These are phyloP conservation scores for Naganishia liquefaciens DNA, from an alignment of 1,284 basidiomycete genomes.

Conservation along the genomic window DNA sequence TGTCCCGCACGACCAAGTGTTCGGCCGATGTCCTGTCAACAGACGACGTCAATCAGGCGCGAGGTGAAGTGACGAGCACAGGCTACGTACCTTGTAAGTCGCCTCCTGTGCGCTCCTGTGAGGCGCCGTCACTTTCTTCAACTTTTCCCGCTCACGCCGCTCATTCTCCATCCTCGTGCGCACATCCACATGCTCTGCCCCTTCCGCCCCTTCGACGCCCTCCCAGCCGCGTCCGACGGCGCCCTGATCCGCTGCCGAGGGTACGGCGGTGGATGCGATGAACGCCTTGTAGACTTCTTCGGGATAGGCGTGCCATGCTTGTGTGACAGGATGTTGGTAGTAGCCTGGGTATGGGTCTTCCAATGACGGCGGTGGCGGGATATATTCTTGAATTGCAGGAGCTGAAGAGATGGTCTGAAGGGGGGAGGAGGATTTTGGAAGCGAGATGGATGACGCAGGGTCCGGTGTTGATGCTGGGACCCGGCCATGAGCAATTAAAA, in stretches of 20 bases:
- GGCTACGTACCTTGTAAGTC: constrained; percentile 46
- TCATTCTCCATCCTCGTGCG: constrained; percentile 41
- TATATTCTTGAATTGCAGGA: constrained; percentile 59
- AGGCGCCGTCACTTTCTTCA: constrained; percentile 40
- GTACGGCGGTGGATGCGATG: constrained; percentile 40
- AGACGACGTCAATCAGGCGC: background rate
- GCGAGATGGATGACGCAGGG: constrained; percentile 32
- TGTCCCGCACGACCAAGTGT: constrained; percentile 51
- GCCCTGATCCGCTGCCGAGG: constrained; percentile 34
- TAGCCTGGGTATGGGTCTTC: constrained; percentile 83
- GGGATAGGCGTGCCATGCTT: constrained; percentile 73
- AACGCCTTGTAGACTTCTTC: constrained; percentile 71
- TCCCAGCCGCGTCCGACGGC: constrained; percentile 49
- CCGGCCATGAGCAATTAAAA: too few relatives aligned
- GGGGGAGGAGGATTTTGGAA: constrained; percentile 17
- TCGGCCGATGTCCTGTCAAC: constrained; percentile 45
- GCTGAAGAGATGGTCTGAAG: constrained; percentile 45
- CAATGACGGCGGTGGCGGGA: constrained; percentile 71
- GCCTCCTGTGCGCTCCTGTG: constrained; percentile 41
- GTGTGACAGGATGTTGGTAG: constrained; percentile 76
- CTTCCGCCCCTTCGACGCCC: constrained; percentile 39
- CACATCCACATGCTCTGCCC: constrained; percentile 45
- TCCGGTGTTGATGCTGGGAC: constrained; percentile 13
- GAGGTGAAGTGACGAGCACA: background rate
- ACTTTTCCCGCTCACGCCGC: constrained; percentile 40